These are phyloP conservation scores for Schizothecium vesticola DNA, from an alignment of 495 filamentous ascomycete genomes.

Conservation along the genomic window DNA sequence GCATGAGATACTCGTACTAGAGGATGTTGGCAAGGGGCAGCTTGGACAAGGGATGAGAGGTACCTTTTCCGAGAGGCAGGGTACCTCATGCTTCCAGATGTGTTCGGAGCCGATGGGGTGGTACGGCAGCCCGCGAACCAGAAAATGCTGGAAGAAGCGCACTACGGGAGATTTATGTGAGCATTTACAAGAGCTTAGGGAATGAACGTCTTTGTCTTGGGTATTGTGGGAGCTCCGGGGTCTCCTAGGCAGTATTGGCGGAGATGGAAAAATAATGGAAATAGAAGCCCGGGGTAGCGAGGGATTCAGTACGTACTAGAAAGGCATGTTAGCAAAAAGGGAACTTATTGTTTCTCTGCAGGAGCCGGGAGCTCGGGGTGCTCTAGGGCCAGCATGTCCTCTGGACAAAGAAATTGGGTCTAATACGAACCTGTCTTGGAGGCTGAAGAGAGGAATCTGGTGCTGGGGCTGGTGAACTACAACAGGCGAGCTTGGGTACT, in stretches of 20 bases:
- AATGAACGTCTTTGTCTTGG: too few species aligned
- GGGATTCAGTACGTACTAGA: background rate
- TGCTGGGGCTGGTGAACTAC: constrained; percentile 40
- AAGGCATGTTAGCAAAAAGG: background rate
- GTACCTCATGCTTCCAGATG: constrained; percentile 55
- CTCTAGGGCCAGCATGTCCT: too few species aligned
- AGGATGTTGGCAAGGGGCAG: background rate
- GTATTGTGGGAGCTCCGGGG: too few species aligned
- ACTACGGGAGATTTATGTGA: constrained; percentile 15
- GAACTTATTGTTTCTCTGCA: too few species aligned
- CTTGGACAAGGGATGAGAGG: background rate
- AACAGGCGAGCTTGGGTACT: constrained; percentile 47
- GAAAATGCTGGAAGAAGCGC: constrained; percentile 59
- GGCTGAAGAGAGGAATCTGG: constrained; percentile 45
- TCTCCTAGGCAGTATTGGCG: too few species aligned
- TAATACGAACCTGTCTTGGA: constrained; percentile 38
- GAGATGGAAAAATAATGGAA: too few species aligned
- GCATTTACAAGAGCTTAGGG: background rate
- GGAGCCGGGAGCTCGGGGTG: too few species aligned
- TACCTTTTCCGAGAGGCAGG: constrained; percentile 53
- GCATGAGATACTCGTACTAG: constrained; percentile 52
- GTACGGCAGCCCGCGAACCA: constrained; percentile 52
- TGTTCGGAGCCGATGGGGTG: constrained; percentile 54
- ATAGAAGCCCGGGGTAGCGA: background rate
- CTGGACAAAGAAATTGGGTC: too few species aligned